Evolutionary conservation across 2,329 filamentous ascomycete genomes (phyloP).

Genomic region (Hymenoscyphus albidus): DNA sequence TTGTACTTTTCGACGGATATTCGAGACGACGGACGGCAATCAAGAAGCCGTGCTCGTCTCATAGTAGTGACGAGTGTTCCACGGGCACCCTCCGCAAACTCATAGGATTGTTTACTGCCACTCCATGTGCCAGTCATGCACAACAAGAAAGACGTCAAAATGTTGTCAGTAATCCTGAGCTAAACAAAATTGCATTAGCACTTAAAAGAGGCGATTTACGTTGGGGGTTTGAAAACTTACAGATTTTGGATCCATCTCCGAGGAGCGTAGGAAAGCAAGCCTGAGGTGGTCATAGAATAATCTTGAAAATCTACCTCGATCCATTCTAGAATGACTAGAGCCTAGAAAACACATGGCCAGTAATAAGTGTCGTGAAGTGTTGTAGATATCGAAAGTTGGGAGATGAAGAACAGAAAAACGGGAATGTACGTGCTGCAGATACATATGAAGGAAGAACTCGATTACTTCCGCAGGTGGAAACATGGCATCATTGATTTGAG

Average conservation of each 20-base stretch:
- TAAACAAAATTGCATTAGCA: conserved; percentile 15
- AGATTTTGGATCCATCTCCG: conserved; percentile 28
- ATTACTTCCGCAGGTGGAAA: conserved; percentile 30
- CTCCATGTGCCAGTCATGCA: conserved; percentile 31
- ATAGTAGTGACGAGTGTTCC: conserved; percentile 29
- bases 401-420: conserved; percentile 30
- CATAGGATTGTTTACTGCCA: conserved; percentile 30
- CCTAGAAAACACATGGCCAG: conserved; percentile 33
- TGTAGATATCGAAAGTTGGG: conserved; percentile 31
- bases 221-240: conserved; percentile 15
- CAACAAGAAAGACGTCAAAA: conserved; percentile 31
- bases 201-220: neutral
- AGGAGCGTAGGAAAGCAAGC: conserved; percentile 21
- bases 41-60: conserved; percentile 27
- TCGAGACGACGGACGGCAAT: conserved; percentile 26
- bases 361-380: conserved; percentile 25
- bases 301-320: conserved; percentile 29
- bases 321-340: conserved; percentile 28
- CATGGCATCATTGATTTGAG: conserved; percentile 25
- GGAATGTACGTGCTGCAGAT: conserved; percentile 29
- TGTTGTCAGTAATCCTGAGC: conserved; percentile 28
- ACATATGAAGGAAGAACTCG: conserved; percentile 31
- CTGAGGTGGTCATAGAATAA: conserved; percentile 30
- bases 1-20: conserved; percentile 20
- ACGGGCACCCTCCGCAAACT: conserved; percentile 31